Base-by-base conservation (phyloP, 169 alveolate genomes). In the Ichthyophthirius multifiliis region DNA sequence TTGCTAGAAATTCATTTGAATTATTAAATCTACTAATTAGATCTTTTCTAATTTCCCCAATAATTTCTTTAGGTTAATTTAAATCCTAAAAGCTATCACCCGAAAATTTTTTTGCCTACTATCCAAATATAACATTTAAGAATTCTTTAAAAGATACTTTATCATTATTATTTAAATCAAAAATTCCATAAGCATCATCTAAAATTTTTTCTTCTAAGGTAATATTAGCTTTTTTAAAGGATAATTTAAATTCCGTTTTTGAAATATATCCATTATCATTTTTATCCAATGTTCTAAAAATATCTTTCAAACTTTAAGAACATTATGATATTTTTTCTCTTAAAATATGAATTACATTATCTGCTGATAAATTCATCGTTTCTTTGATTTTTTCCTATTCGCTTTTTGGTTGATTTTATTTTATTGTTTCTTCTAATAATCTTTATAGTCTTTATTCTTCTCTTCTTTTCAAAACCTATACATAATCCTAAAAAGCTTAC, bases 101-200 rank as follows among this genome's bases (percentile, higher is more conserved):
- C n/a, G 62, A 18, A 12, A 20, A 20, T 39, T 31, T 1, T 37
- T 67, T 39, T 5, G 35, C 30, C 30, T 67, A 32, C 7, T 37
- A 4, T 6, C 77, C 77, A 2, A 67, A 9, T 7, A 67, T 18
- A 3, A 41, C 34, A 16, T 67, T 41, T 18, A 67, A 37, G 46
- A 67, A 67, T 41, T 67, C 77, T 18, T 34, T 37, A 41, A 34
- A 67, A 16, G 62, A 35, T 5, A 67, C 77, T 39, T 37, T 34
- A 16, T 67, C 77, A 9, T 67, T 62, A 4, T 67, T 67, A 20
- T 67, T 67, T 7, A 37, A 18, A 39, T 67, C 77, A 39, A 67
- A 67, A 16, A 23, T 41, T 16, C 20, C 16, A 9, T 37, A 67
- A 1, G 77, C 77, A n/a, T 67, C 39, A 39, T 34, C 39, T 0